Percentiles rank a stretch among this genome's conserved stretches.
These are phyloP conservation scores for Phialocephala subalpina DNA, from an alignment of 2,329 filamentous ascomycete genomes.

Conservation along the genomic window DNA sequence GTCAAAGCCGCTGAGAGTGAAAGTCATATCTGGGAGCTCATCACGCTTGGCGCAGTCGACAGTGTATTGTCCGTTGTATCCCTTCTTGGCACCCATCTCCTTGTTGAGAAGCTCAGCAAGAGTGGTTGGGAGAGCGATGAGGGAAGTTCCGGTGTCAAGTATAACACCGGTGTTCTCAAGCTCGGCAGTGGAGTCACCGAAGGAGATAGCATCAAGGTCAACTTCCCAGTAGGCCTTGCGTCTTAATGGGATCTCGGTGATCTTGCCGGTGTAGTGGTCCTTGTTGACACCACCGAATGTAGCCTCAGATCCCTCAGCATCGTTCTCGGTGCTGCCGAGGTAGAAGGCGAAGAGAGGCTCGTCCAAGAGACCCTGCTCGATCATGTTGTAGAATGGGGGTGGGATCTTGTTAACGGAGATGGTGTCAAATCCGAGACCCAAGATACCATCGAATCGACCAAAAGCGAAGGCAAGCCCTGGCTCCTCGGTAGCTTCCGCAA, in stretches of 20 bases:
- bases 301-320: slow-evolving; percentile 81
- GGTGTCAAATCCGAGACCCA: slow-evolving; percentile 92
- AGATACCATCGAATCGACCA: slow-evolving; percentile 94
- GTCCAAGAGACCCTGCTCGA: slow-evolving; percentile 88
- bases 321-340: slow-evolving; percentile 77
- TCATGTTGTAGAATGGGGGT: slow-evolving; percentile 95
- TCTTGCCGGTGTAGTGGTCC: slow-evolving; percentile 81
- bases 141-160: slow-evolving; percentile 96
- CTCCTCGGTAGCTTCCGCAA: slow-evolving; percentile 95
- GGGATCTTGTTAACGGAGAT: slow-evolving; percentile 97
- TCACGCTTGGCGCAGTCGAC: slow-evolving; percentile 88
- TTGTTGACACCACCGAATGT: slow-evolving; percentile 90
- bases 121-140: slow-evolving; percentile 91
- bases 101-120: slow-evolving; percentile 96
- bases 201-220: slow-evolving; percentile 89
- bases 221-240: slow-evolving; percentile 99
- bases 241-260: slow-evolving; percentile 92
- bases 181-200: slow-evolving; percentile 85
- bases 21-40: slow-evolving; percentile 87
- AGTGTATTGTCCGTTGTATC: slow-evolving; percentile 95
- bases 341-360: slow-evolving; percentile 97
- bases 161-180: slow-evolving; percentile 96
- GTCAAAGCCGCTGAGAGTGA: slow-evolving; percentile 89
- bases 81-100: slow-evolving; percentile 98
- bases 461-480: slow-evolving; percentile 98